A percentile compares a stretch with the other conserved stretches of the same genome.
Conservation (phyloP, 2,329 filamentous ascomycete species). For the Plectosphaerella cucumerina region DNA sequence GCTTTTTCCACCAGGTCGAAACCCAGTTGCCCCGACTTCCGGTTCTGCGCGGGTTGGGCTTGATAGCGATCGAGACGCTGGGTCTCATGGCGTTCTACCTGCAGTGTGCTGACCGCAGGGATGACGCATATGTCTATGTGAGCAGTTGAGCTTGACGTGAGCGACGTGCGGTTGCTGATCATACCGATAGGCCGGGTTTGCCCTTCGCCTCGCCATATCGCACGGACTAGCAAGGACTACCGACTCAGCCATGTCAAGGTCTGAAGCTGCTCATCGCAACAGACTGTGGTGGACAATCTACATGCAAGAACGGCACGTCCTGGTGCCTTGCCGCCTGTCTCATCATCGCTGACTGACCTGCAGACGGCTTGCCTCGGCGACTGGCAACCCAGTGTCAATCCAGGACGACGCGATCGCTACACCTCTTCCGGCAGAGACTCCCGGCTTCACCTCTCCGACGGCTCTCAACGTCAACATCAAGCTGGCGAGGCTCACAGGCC, state of each 20-base stretch:
- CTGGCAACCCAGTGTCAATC: conserved; percentile 5
- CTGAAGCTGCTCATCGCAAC: background rate
- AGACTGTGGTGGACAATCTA: background rate
- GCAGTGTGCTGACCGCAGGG: background rate
- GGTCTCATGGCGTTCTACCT: background rate
- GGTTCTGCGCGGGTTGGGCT: background rate
- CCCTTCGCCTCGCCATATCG: background rate
- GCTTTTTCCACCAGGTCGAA: background rate
- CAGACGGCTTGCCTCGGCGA: conserved; percentile 9
- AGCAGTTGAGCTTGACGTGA: background rate
- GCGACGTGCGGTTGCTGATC: background rate
- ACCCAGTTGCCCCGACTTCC: background rate
- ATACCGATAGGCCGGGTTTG: background rate
- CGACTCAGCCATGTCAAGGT: background rate
- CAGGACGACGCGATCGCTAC: conserved; percentile 6
- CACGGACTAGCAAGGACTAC: background rate
- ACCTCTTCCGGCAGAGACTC: conserved; percentile 5
- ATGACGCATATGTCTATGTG: background rate
- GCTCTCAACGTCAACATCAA: conserved; percentile 7
- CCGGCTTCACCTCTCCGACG: background rate
- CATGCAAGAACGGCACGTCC: background rate
- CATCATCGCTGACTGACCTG: too few relatives aligned
- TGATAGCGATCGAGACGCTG: background rate
- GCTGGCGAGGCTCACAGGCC: conserved; percentile 6
- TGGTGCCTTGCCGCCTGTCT: too few relatives aligned